Evolutionary conservation across 2,329 filamentous ascomycete species (phyloP).

Genomic region (Exutisphaerella laricina): DNA sequence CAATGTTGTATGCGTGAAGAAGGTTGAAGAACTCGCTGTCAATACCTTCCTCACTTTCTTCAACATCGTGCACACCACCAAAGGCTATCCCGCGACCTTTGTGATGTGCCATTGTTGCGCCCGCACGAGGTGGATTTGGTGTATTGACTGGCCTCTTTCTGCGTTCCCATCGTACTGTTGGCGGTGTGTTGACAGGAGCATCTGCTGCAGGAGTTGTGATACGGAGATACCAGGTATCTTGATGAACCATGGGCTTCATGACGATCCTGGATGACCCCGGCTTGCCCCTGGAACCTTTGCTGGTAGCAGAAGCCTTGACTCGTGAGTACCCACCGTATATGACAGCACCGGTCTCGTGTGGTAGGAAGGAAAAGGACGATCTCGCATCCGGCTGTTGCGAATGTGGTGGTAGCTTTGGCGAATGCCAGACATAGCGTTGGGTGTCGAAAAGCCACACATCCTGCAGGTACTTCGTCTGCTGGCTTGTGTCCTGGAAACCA

Average conservation of each 20-base stretch:
- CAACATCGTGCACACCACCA: slow-evolving; percentile 70
- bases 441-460: slow-evolving; percentile 98
- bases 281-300: slow-evolving; percentile 49
- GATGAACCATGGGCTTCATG: slow-evolving; percentile 81
- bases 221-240: slow-evolving; percentile 89
- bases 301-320: slow-evolving; percentile 60
- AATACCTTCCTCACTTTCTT: slow-evolving; percentile 63
- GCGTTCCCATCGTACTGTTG: slow-evolving; percentile 81
- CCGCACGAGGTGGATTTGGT: slow-evolving; percentile 76
- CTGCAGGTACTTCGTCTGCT: slow-evolving; percentile 86
- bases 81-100: slow-evolving; percentile 90
- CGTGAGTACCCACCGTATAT: slow-evolving; percentile 91
- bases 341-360: slow-evolving; percentile 83
- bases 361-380: slow-evolving; percentile 86
- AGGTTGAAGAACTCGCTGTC: slow-evolving; percentile 97
- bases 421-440: slow-evolving; percentile 76
- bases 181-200: slow-evolving; percentile 58
- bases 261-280: slow-evolving; percentile 61
- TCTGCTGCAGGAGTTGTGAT: slow-evolving; percentile 68
- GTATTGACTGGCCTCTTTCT: slow-evolving; percentile 88
- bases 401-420: slow-evolving; percentile 66
- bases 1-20: slow-evolving; percentile 88
- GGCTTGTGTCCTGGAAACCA: slow-evolving; percentile 94
- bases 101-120: slow-evolving; percentile 90
- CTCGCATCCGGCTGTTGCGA: slow-evolving; percentile 77